Percentiles rank a stretch among this genome's conserved stretches.
These are phyloP conservation scores for Microcos paniculata DNA, from an alignment of 345 rosid genomes.

Conservation along the genomic window DNA sequence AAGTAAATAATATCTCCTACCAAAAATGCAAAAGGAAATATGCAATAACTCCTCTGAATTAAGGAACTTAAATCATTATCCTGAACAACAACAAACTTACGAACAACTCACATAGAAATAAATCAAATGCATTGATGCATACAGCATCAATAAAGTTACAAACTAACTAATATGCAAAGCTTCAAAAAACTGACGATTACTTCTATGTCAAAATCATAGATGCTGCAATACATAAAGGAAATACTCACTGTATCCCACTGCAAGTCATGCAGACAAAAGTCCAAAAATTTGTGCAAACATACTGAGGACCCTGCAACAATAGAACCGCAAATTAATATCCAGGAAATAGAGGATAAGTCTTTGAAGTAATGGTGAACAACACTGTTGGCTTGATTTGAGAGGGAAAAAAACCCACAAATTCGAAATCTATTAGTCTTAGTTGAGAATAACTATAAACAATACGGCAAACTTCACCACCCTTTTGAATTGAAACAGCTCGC, in stretches of 20 bases:
- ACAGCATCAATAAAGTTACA: not conserved
- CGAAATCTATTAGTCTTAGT: not conserved
- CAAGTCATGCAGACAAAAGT: constrained; percentile 89
- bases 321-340: constrained; percentile 18
- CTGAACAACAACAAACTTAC: not conserved
- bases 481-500: not conserved
- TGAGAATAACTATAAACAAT: not conserved
- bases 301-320: constrained; percentile 85
- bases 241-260: constrained; percentile 95
- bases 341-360: constrained; percentile 3
- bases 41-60: not conserved
- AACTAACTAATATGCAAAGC: not conserved
- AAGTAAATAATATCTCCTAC: not conserved
- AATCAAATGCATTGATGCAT: not conserved
- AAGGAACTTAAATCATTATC: not conserved
- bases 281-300: constrained; percentile 94
- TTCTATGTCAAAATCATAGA: not conserved
- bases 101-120: not conserved
- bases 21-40: not conserved
- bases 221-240: constrained; percentile 4
- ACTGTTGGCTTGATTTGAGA: not conserved
- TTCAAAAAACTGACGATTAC: not conserved
- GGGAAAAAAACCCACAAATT: not conserved
- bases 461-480: not conserved
- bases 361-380: not conserved